Evolutionary conservation across 768 basidiomycete genomes (phyloP), one percentile per base, ranked within the genome.

Genomic region (Trametes cingulata): DNA sequence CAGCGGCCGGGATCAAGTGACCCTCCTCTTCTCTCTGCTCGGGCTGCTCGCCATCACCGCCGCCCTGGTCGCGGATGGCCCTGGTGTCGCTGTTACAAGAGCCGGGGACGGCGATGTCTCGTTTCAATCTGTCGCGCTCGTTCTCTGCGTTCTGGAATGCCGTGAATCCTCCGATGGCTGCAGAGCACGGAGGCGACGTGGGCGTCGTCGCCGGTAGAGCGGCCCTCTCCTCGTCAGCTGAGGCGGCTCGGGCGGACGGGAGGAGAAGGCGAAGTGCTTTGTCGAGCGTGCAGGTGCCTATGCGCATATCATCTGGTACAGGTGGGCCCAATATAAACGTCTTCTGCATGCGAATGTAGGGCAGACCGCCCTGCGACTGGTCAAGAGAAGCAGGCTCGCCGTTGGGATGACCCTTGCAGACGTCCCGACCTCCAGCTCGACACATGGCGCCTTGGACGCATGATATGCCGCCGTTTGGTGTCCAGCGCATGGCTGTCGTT

Each of bases 191-290:
- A 41, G 27, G 22, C 19, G 37, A 49, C 39, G 49, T 50, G 47
- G 37, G 29, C 52, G n/a, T 42, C 41, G 27, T 54, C 42, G 41
- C 42, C 48, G 47, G 47, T 6, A 57, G 39, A 49, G 56, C 47
- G 47, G 56, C 47, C 45, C 55, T 56, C 41, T 12, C 12, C 45
- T 17, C 47, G 45, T 57, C 56, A 57, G 47, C 47, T 57, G 56
- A 56, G 55, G 29, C 24, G 17, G 39, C 27, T 37, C 39, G 13
- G 27, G 20, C 39, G 24, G 19, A 29, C 48, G 29, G 24, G 37
- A 27, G n/a, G 15, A 37, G 55, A 6, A n/a, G 10, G 12, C 8
- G 56, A 57, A 49, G 47, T 27, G 20, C 27, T 25, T 24, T 40
- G 35, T 42, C 33, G 39, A 39, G 47, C 20, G 19, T 10, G 6